Evolutionary conservation across 1,284 basidiomycete genomes (phyloP).

Genomic region (Pseudozyma tsukubaensis): DNA sequence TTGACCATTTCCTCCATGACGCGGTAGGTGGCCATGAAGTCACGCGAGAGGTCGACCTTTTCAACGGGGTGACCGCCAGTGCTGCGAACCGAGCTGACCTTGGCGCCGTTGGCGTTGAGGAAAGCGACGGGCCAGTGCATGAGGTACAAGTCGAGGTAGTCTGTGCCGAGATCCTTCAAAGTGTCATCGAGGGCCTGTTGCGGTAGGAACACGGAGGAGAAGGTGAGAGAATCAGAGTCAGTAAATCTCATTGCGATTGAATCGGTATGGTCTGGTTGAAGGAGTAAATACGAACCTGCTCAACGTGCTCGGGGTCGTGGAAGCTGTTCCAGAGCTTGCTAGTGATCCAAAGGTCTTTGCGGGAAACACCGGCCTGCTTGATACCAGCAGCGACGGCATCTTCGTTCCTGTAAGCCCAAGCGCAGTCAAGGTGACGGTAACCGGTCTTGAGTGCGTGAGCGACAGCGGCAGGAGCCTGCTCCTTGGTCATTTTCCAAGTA

Average conservation of each 20-base stretch:
- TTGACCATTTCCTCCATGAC: slow-evolving; percentile 64
- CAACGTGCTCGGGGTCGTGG: slow-evolving; percentile 72
- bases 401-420: slow-evolving; percentile 75
- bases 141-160: slow-evolving; percentile 83
- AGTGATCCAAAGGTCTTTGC: slow-evolving; percentile 84
- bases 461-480: slow-evolving; percentile 72
- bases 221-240: background rate
- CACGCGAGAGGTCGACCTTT: slow-evolving; percentile 74
- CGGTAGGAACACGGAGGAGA: background rate
- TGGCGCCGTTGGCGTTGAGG: slow-evolving; percentile 57
- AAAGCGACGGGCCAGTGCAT: slow-evolving; percentile 77
- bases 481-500: slow-evolving; percentile 61
- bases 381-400: slow-evolving; percentile 86
- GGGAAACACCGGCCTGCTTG: slow-evolving; percentile 77
- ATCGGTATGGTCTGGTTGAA: background rate
- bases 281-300: slow-evolving; percentile 36
- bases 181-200: slow-evolving; percentile 76
- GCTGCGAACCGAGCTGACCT: slow-evolving; percentile 52
- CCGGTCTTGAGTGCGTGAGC: slow-evolving; percentile 62
- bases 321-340: slow-evolving; percentile 82
- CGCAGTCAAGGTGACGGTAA: slow-evolving; percentile 60
- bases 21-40: slow-evolving; percentile 59
- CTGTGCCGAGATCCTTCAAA: slow-evolving; percentile 77
- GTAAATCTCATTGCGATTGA: background rate
- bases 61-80: slow-evolving; percentile 73